These are phyloP conservation scores for Dictyostelium brefeldianum DNA, from an alignment of 78 protist genomes.

Conservation along the genomic window DNA sequence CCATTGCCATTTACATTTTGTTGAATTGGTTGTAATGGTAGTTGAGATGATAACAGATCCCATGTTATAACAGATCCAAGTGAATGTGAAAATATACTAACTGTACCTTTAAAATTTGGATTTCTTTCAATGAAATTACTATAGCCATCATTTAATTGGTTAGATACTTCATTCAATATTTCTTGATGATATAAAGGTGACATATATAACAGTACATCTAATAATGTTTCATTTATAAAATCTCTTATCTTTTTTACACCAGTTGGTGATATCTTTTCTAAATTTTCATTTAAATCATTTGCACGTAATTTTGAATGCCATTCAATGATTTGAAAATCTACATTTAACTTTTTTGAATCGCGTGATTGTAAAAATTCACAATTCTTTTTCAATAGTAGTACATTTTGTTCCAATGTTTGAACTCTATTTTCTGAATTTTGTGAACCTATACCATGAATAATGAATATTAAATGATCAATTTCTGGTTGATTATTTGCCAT, in stretches of 20 bases:
- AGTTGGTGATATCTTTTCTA: conserved; percentile 30
- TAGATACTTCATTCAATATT: conserved; percentile 15
- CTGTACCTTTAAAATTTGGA: conserved; percentile 32
- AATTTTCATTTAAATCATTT: not conserved
- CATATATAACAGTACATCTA: conserved; percentile 43
- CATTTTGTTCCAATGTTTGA: conserved; percentile 34
- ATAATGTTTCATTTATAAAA: conserved; percentile 31
- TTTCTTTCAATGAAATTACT: not conserved
- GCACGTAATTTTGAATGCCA: conserved; percentile 56
- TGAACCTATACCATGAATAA: conserved; percentile 51
- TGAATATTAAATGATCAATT: conserved; percentile 46
- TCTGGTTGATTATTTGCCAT: not conserved
- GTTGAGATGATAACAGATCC: conserved; percentile 7
- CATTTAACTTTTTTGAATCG: not conserved
- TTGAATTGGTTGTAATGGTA: no score
- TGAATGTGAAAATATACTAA: conserved; percentile 32
- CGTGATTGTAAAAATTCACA: not conserved
- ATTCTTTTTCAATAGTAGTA: conserved; percentile 20
- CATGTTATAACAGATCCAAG: conserved; percentile 43
- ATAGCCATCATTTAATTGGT: conserved; percentile 2
- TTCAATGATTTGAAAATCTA: conserved; percentile 43
- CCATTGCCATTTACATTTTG: not conserved
- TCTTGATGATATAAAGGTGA: conserved; percentile 38
- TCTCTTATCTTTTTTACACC: conserved; percentile 25
- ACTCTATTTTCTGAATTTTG: not conserved